Conservation (phyloP, 768 basidiomycete genomes). For the Leccinum sublutescens region DNA sequence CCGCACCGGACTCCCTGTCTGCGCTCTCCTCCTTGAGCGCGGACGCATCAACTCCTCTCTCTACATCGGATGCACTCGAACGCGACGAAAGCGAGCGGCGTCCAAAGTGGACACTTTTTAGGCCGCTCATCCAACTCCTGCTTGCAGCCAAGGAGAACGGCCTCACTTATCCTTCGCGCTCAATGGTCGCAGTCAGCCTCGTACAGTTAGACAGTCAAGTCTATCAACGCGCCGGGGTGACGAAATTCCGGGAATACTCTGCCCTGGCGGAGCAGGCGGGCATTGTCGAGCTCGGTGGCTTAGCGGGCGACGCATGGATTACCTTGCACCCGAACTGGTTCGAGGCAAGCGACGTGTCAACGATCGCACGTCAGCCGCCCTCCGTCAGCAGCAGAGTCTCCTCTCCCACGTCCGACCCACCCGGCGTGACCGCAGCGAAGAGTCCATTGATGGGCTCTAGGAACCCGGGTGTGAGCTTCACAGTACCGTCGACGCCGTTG, state of each 20-base stretch:
- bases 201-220: slow-evolving; percentile 22
- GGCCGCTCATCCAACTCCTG: slow-evolving; percentile 25
- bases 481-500: background rate
- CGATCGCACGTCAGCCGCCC: background rate
- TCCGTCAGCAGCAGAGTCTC: background rate
- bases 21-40: slow-evolving; percentile 2
- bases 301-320: slow-evolving; percentile 23
- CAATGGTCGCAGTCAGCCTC: slow-evolving; percentile 37
- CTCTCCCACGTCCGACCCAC: slow-evolving; percentile 18
- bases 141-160: slow-evolving; percentile 31
- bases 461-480: background rate
- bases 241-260: slow-evolving; percentile 27
- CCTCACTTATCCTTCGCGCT: slow-evolving; percentile 36
- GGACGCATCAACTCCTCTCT: slow-evolving; percentile 6
- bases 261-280: slow-evolving; percentile 27
- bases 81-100: slow-evolving; percentile 7
- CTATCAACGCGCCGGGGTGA: slow-evolving; percentile 29
- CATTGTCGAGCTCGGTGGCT: slow-evolving; percentile 26
- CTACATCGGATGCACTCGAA: background rate
- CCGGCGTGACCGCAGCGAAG: background rate
- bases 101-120: slow-evolving; percentile 30
- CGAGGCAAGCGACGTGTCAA: background rate
- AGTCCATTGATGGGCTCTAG: slow-evolving; percentile 6
- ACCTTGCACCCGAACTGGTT: slow-evolving; percentile 28
- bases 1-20: background rate